These are phyloP conservation scores for Nannochloris sp. DNA, from an alignment of 139 green algal genomes.

Conservation along the genomic window DNA sequence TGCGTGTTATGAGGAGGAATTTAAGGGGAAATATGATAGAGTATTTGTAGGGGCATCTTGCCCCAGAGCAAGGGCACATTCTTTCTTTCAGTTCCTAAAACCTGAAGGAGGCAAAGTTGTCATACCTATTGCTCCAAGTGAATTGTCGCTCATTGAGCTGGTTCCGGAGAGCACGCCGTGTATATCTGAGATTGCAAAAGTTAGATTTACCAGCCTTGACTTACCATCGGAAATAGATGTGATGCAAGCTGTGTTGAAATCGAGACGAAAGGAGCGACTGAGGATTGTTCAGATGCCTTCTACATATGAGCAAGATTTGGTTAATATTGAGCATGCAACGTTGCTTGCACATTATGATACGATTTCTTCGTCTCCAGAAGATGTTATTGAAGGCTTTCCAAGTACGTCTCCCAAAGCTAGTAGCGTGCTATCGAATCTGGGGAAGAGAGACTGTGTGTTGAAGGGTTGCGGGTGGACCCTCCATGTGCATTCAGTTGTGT, in stretches of 20 bases:
- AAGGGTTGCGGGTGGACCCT: conserved; percentile 1
- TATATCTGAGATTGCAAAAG: conserved; percentile 36
- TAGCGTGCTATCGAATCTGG: not conserved
- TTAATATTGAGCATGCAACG: not conserved
- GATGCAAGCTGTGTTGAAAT: conserved; percentile 28
- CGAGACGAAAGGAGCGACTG: conserved; percentile 20
- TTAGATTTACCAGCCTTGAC: conserved; percentile 53
- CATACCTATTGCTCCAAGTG: conserved; percentile 30
- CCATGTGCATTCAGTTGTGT: conserved; percentile 17
- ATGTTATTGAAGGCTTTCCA: conserved; percentile 17
- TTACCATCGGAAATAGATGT: conserved; percentile 47
- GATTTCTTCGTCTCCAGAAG: not conserved
- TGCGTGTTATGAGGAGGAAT: conserved; percentile 10
- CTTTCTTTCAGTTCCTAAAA: conserved; percentile 21
- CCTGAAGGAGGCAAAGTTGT: conserved; percentile 29
- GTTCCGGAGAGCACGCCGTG: not conserved
- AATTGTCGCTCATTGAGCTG: conserved; percentile 29
- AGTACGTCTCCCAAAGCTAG: not conserved
- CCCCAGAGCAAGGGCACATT: conserved; percentile 23
- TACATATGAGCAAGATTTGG: conserved; percentile 40
- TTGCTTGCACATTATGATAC: not conserved
- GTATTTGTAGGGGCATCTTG: conserved; percentile 52
- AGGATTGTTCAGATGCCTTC: conserved; percentile 18
- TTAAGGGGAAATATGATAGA: conserved; percentile 36
- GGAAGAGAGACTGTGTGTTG: not conserved